Percentiles rank a stretch among this genome's conserved stretches.
Conservation (phyloP, 352 stramenopile genomes). For the Phytophthora citrophthora region DNA sequence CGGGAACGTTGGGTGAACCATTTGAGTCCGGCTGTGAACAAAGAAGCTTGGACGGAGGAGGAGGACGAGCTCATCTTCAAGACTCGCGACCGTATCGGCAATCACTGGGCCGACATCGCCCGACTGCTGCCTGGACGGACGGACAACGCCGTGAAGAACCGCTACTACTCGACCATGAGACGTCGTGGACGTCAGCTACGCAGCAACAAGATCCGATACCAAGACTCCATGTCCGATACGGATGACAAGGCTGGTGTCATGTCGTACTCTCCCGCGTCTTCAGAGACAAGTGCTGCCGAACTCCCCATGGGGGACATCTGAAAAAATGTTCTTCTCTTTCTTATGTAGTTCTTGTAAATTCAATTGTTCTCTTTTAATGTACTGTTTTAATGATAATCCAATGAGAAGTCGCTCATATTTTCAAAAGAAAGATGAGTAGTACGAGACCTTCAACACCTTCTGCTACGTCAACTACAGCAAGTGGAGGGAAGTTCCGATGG, state of each 20-base stretch:
- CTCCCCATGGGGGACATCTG: slow-evolving; percentile 19
- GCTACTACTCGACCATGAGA: slow-evolving; percentile 89
- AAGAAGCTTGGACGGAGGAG: slow-evolving; percentile 93
- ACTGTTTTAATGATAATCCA: too few relatives aligned
- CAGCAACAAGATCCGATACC: slow-evolving; percentile 22
- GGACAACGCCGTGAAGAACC: slow-evolving; percentile 98
- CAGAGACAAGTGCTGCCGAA: slow-evolving; percentile 23
- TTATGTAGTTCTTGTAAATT: too few relatives aligned
- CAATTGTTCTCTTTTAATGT: too few relatives aligned
- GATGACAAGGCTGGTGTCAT: slow-evolving; percentile 26
- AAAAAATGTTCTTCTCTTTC: not conserved
- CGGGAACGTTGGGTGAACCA: slow-evolving; percentile 98
- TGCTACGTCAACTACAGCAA: slow-evolving; percentile 2
- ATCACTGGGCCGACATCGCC: slow-evolving; percentile 98
- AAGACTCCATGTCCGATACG: slow-evolving; percentile 25
- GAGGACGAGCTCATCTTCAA: slow-evolving; percentile 92
- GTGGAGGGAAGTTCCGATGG: slow-evolving; percentile 58
- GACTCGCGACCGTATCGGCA: slow-evolving; percentile 87
- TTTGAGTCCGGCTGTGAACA: slow-evolving; percentile 94
- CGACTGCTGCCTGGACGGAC: slow-evolving; percentile 94
- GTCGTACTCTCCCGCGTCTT: slow-evolving; percentile 28
- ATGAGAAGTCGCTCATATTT: too few relatives aligned
- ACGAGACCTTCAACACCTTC: slow-evolving; percentile 13
- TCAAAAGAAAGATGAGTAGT: not conserved
- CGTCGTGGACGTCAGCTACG: slow-evolving; percentile 67